Conservation (phyloP, 768 basidiomycete species). For the Agaricus blazei region DNA sequence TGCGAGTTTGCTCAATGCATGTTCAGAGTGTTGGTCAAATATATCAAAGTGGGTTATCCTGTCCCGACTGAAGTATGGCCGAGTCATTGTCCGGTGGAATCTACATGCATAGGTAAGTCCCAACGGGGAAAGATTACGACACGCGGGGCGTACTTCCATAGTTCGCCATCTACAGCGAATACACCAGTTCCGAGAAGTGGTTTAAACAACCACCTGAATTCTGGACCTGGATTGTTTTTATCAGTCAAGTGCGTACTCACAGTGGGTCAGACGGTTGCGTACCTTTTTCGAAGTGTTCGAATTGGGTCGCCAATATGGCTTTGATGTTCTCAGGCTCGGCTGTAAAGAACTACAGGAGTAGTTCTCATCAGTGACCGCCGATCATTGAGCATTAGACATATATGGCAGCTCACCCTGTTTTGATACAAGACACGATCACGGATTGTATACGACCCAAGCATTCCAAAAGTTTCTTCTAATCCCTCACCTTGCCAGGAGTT, state of each 20-base stretch:
- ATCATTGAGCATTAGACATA: background rate
- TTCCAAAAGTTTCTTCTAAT: slow-evolving; percentile 18
- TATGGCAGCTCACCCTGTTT: slow-evolving; percentile 17
- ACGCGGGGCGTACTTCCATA: slow-evolving; percentile 49
- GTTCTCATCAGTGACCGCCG: background rate
- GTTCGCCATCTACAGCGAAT: slow-evolving; percentile 53
- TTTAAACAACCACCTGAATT: slow-evolving; percentile 15
- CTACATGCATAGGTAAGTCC: slow-evolving; percentile 20
- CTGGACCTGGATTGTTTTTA: slow-evolving; percentile 16
- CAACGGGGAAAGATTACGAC: background rate
- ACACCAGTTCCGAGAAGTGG: slow-evolving; percentile 44
- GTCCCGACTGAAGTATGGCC: slow-evolving; percentile 64
- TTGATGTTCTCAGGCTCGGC: slow-evolving; percentile 11
- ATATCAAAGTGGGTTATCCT: slow-evolving; percentile 56
- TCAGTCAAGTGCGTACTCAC: background rate
- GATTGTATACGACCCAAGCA: slow-evolving; percentile 15
- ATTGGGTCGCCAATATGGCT: slow-evolving; percentile 38
- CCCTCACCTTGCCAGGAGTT: slow-evolving; percentile 13
- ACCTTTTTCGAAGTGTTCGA: slow-evolving; percentile 36
- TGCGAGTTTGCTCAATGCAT: slow-evolving; percentile 40
- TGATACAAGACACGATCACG: slow-evolving; percentile 19
- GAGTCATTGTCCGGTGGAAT: slow-evolving; percentile 59
- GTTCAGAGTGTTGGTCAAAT: slow-evolving; percentile 50
- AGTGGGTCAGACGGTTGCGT: background rate
- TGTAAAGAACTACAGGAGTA: slow-evolving; percentile 15